phyloP scores from a whole-genome alignment of 805 yeast species.

The Spathaspora arborariae region DNA sequence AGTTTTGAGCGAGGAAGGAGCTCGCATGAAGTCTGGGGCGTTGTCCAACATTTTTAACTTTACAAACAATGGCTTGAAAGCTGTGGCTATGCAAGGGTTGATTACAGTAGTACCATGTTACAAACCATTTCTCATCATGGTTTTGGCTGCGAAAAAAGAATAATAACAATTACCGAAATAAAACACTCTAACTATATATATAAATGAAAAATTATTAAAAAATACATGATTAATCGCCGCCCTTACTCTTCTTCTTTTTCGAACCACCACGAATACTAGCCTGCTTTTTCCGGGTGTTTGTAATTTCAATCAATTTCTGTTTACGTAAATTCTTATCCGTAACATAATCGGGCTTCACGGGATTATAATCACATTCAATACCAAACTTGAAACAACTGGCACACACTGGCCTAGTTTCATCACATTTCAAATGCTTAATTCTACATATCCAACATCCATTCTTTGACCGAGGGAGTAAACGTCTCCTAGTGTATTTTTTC shows the following conservation, averaged over 20 bases:
- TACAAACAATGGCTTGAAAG: no score
- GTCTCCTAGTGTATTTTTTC: constrained; percentile 36
- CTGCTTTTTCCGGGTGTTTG: constrained; percentile 21
- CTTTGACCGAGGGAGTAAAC: constrained; percentile 38
- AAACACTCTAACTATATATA: neutral
- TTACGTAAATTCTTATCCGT: constrained; percentile 29
- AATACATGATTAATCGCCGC: neutral
- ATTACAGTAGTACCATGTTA: neutral
- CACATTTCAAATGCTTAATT: constrained; percentile 43
- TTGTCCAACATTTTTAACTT: no score
- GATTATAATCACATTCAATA: constrained; percentile 38
- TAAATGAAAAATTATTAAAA: neutral
- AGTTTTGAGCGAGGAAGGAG: no score
- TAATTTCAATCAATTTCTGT: constrained; percentile 30
- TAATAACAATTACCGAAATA: neutral
- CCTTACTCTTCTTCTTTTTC: neutral
- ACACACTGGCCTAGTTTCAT: constrained; percentile 37
- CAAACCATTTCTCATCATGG: neutral
- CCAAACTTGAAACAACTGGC: constrained; percentile 36
- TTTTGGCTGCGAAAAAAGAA: neutral
- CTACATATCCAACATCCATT: constrained; percentile 47
- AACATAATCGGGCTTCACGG: constrained; percentile 37
- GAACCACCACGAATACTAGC: neutral
- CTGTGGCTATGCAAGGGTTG: no score
- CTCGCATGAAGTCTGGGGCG: no score